Conservation (phyloP, 176 grass and related monocot genomes). For the Cenchrus fungigraminus region DNA sequence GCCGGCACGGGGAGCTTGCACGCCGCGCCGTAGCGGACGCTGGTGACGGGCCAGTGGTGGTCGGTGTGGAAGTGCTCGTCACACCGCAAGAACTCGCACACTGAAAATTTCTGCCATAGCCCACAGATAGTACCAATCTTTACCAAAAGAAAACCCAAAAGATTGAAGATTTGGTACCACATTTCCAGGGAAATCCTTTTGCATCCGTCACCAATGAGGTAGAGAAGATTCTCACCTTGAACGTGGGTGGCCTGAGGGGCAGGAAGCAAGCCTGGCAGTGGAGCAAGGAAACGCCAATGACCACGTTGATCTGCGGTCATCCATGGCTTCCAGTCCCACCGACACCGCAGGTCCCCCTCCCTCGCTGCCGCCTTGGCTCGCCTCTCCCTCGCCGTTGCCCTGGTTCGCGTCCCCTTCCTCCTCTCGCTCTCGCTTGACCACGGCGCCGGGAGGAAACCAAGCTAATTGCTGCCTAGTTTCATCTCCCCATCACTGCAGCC, state of each 20-base stretch:
- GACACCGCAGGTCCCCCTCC: neutral
- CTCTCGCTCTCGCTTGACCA: neutral
- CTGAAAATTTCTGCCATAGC: no score
- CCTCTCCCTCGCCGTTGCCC: neutral
- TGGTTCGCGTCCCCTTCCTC: neutral
- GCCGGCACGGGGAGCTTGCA: neutral
- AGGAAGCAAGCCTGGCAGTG: slow-evolving; percentile 20
- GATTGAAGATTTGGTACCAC: neutral
- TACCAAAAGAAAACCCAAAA: neutral
- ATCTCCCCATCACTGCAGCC: neutral
- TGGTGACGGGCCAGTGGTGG: slow-evolving; percentile 25
- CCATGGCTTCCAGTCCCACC: neutral
- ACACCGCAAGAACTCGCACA: neutral
- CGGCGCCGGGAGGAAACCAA: neutral
- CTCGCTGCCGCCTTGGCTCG: neutral
- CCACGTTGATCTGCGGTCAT: neutral
- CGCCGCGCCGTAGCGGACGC: neutral
- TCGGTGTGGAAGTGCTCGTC: neutral
- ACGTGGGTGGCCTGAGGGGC: slow-evolving; percentile 26
- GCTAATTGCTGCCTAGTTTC: neutral
- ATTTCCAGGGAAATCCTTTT: no score
- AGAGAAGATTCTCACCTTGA: neutral
- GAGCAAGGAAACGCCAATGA: neutral
- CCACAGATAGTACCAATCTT: no score
- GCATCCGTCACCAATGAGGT: neutral